A percentile compares a stretch with the other conserved stretches of the same genome.
Evolutionary conservation across 768 basidiomycete species (phyloP).

Genomic region (Pleurotus salmoneostramineus): DNA sequence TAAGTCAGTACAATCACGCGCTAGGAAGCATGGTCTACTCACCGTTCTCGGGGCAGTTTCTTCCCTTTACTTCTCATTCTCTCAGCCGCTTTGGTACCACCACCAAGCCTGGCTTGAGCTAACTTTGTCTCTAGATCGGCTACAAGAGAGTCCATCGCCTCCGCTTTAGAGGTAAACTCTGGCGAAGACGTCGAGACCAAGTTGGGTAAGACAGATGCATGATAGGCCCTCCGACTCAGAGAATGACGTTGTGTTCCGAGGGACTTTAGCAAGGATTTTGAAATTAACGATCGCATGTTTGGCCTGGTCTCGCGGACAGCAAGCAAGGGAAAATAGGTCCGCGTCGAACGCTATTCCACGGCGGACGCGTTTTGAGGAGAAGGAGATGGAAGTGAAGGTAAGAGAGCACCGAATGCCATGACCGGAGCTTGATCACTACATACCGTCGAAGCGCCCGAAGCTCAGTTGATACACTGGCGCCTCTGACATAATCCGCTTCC

Average conservation of each 20-base stretch:
- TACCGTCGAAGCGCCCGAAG: background rate
- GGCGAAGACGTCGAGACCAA: slow-evolving; percentile 63
- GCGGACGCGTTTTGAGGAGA: background rate
- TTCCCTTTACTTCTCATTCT: slow-evolving; percentile 78
- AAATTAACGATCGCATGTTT: slow-evolving; percentile 16
- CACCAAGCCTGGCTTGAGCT: slow-evolving; percentile 60
- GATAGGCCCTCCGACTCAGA: slow-evolving; percentile 40
- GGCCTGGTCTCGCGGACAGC: background rate
- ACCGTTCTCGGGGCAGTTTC: slow-evolving; percentile 83
- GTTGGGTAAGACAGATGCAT: slow-evolving; percentile 73
- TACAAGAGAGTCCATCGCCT: slow-evolving; percentile 69
- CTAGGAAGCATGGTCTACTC: slow-evolving; percentile 9
- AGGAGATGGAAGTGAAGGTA: background rate
- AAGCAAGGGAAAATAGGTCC: background rate
- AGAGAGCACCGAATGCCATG: background rate
- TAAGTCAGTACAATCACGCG: too few species aligned
- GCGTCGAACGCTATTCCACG: background rate
- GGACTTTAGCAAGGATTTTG: slow-evolving; percentile 11
- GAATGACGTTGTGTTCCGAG: background rate
- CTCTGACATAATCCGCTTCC: background rate
- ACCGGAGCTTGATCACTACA: slow-evolving; percentile 7
- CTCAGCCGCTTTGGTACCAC: slow-evolving; percentile 70
- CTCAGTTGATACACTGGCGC: background rate
- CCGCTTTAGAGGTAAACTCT: slow-evolving; percentile 64
- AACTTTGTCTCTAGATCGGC: slow-evolving; percentile 59